Evolutionary conservation across 495 filamentous ascomycete species (phyloP).

Genomic region (Pyrenula aspistea): DNA sequence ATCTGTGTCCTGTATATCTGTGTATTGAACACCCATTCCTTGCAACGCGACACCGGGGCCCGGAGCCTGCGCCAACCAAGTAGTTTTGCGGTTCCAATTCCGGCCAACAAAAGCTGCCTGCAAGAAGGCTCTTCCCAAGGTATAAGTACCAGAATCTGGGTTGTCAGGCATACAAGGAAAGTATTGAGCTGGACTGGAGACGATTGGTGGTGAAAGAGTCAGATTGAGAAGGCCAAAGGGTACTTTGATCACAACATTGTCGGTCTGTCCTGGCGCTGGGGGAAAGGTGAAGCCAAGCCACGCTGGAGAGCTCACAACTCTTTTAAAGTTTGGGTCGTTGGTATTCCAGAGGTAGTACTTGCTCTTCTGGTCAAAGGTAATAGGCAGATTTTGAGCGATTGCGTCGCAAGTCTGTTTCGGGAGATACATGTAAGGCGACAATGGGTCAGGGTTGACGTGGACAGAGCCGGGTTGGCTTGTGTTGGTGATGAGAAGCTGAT

Average conservation of each 20-base stretch:
- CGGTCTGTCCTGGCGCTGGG: constrained; percentile 11
- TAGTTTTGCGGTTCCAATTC: constrained; percentile 32
- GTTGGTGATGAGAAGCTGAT: constrained; percentile 23
- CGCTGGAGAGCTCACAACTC: constrained; percentile 32
- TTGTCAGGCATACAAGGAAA: constrained; percentile 35
- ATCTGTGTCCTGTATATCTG: constrained; percentile 7
- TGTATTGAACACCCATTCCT: background rate
- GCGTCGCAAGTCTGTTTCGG: constrained; percentile 37
- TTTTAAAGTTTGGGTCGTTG: constrained; percentile 20
- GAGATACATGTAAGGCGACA: constrained; percentile 35
- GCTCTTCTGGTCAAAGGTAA: constrained; percentile 22
- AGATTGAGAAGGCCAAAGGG: constrained; percentile 42
- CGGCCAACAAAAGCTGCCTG: constrained; percentile 44
- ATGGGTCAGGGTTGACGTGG: constrained; percentile 21
- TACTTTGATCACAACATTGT: constrained; percentile 36
- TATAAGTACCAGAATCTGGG: constrained; percentile 11
- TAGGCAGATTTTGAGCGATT: constrained; percentile 30
- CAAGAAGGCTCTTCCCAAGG: constrained; percentile 41
- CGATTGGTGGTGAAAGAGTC: constrained; percentile 34
- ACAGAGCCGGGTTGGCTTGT: constrained; percentile 13
- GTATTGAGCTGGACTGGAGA: constrained; percentile 28
- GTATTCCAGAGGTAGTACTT: constrained; percentile 42
- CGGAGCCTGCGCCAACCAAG: constrained; percentile 39
- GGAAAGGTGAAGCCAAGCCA: constrained; percentile 38
- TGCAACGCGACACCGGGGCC: constrained; percentile 18